phyloP scores from a whole-genome alignment of 2,329 filamentous ascomycete species.

The Diaporthe helianthi region DNA sequence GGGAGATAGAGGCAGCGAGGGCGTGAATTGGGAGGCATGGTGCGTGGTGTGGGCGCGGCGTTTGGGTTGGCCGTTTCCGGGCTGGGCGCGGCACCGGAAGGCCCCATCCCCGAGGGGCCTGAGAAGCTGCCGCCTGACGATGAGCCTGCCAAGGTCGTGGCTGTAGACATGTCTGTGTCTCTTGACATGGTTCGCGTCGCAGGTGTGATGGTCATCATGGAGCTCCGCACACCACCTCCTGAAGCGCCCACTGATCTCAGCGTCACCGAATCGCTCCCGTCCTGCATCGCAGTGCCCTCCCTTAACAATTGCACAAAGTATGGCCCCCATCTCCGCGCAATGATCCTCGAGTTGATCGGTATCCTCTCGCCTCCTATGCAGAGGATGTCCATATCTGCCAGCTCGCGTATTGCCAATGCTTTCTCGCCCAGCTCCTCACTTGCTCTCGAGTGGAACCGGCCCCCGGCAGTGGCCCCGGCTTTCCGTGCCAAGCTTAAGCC shows the following conservation, averaged over 20 bases:
- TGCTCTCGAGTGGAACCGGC: constrained; percentile 75
- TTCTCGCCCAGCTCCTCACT: constrained; percentile 87
- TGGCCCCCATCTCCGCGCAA: constrained; percentile 89
- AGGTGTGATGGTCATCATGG: constrained; percentile 81
- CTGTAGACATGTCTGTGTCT: constrained; percentile 49
- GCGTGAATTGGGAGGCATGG: constrained; percentile 67
- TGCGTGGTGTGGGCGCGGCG: constrained; percentile 62
- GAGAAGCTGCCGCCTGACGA: constrained; percentile 47
- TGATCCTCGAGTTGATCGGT: constrained; percentile 88
- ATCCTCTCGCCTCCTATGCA: constrained; percentile 91
- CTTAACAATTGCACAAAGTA: constrained; percentile 93
- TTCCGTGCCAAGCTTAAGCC: constrained; percentile 65
- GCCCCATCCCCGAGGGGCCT: constrained; percentile 47
- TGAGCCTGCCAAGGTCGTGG: constrained; percentile 42
- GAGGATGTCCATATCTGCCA: constrained; percentile 96
- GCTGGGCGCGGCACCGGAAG: constrained; percentile 45
- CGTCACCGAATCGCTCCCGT: constrained; percentile 77
- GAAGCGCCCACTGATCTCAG: constrained; percentile 66
- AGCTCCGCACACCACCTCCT: constrained; percentile 72
- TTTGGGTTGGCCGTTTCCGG: constrained; percentile 54
- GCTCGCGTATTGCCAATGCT: constrained; percentile 79
- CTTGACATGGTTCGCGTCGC: constrained; percentile 48
- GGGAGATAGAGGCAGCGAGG: constrained; percentile 91
- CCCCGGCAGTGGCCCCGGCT: constrained; percentile 73
- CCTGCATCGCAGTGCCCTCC: constrained; percentile 76